Percentiles rank a stretch among this genome's conserved stretches.
These are phyloP conservation scores for Penicillium olsonii DNA, from an alignment of 2,329 filamentous ascomycete species.

Conservation along the genomic window DNA sequence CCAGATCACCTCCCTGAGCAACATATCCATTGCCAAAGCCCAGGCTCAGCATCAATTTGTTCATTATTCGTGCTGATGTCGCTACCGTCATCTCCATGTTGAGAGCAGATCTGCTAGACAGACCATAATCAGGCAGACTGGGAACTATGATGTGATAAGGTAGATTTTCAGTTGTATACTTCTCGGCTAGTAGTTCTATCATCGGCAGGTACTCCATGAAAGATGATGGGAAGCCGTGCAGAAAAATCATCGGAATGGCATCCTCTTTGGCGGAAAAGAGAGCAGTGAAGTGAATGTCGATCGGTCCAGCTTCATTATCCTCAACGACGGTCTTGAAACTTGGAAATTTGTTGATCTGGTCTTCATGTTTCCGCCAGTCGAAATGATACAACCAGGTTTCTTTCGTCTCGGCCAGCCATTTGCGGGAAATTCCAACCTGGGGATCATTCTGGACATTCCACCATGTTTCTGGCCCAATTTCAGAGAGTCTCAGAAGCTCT, in stretches of 20 bases:
- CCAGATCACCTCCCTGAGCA: conserved; percentile 60
- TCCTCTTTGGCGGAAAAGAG: conserved; percentile 55
- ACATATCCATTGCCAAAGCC: conserved; percentile 57
- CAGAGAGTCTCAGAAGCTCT: conserved; percentile 6
- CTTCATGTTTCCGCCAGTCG: conserved; percentile 12
- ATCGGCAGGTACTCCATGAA: conserved; percentile 60
- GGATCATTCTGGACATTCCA: conserved; percentile 10
- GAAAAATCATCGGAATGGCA: conserved; percentile 53
- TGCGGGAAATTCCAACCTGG: conserved; percentile 5
- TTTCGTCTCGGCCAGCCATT: conserved; percentile 11
- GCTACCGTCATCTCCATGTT: conserved; percentile 26
- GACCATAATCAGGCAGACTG: conserved; percentile 54
- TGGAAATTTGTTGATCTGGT: conserved; percentile 9
- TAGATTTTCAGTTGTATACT: conserved; percentile 52
- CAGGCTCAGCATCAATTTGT: conserved; percentile 55
- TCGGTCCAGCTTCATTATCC: conserved; percentile 17
- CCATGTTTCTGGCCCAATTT: conserved; percentile 10
- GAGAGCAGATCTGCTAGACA: background rate
- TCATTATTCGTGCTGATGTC: conserved; percentile 48
- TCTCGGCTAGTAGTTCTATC: conserved; percentile 47
- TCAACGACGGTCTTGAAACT: conserved; percentile 5
- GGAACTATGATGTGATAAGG: conserved; percentile 62
- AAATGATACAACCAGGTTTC: conserved; percentile 10
- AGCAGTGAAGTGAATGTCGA: conserved; percentile 56
- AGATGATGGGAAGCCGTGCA: conserved; percentile 58